Evolutionary conservation across 108 stramenopile genomes (phyloP).

Genomic region (Conticribra weissflogii): DNA sequence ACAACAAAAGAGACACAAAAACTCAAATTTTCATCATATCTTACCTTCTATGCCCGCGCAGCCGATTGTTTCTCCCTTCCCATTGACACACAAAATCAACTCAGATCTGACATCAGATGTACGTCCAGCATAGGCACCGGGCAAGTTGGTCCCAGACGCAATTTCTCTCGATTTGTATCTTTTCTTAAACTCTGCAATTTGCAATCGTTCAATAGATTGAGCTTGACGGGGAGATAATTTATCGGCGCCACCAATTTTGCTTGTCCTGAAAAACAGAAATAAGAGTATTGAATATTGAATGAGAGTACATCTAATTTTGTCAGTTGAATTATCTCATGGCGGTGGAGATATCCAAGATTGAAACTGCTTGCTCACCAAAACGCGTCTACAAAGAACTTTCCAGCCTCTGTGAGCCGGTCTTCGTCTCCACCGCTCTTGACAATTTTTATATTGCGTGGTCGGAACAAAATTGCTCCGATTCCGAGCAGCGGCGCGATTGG

Average conservation of each 20-base stretch:
- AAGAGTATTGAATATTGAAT: neutral
- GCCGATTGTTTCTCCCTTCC: conserved; percentile 53
- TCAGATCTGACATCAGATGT: conserved; percentile 28
- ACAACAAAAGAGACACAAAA: too few relatives aligned
- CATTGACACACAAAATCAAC: conserved; percentile 34
- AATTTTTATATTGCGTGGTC: conserved; percentile 34
- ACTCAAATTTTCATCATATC: conserved; percentile 35
- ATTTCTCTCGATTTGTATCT: conserved; percentile 52
- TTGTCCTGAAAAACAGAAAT: conserved; percentile 26
- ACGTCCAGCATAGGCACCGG: conserved; percentile 48
- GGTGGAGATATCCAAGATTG: neutral
- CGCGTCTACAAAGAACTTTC: conserved; percentile 79
- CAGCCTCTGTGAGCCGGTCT: conserved; percentile 51
- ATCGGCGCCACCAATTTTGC: conserved; percentile 71
- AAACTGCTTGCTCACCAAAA: conserved; percentile 57
- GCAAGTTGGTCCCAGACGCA: conserved; percentile 22
- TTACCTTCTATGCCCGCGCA: conserved; percentile 78
- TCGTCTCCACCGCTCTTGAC: conserved; percentile 40
- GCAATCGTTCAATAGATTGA: conserved; percentile 46
- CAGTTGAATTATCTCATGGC: neutral
- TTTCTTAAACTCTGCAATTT: conserved; percentile 73
- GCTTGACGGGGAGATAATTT: conserved; percentile 55
- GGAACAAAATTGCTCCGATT: conserved; percentile 34
- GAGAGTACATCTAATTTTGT: too few relatives aligned
- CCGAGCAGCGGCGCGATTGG: conserved; percentile 11